Conservation (phyloP, 352 stramenopile species). For the Pythium coloratum region DNA sequence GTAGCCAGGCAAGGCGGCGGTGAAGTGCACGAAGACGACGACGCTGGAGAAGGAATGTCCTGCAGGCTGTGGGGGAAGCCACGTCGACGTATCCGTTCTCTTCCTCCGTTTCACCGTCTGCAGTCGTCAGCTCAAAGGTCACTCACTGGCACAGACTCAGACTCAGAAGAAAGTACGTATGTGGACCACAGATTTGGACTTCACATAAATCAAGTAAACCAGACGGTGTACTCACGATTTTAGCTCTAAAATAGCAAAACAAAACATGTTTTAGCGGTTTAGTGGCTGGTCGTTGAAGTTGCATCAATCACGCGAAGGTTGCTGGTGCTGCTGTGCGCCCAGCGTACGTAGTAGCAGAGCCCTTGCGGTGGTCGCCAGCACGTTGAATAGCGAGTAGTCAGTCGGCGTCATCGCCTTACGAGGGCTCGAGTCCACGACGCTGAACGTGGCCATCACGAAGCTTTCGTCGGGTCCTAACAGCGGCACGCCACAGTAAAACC, state of each 20-base stretch:
- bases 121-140: conserved; percentile 22
- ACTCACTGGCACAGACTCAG: conserved; percentile 3
- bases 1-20: neutral
- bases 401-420: conserved; percentile 1
- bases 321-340: neutral
- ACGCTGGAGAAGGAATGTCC: conserved; percentile 1
- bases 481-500: conserved; percentile 24
- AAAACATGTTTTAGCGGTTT: neutral
- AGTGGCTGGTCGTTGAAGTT: neutral
- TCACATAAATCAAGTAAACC: neutral
- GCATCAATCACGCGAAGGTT: neutral
- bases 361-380: neutral
- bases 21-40: neutral
- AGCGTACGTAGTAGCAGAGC: conserved; percentile 8
- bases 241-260: neutral
- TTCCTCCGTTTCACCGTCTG: conserved; percentile 13
- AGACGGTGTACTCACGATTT: neutral
- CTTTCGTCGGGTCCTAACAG: conserved; percentile 17
- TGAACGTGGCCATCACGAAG: conserved; percentile 25
- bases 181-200: neutral
- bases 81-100: neutral
- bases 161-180: conserved; percentile 9
- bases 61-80: neutral
- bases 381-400: conserved; percentile 11
- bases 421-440: conserved; percentile 11